Evolutionary conservation across 2,329 filamentous ascomycete genomes (phyloP).

Genomic region (Pyricularia sp.): DNA sequence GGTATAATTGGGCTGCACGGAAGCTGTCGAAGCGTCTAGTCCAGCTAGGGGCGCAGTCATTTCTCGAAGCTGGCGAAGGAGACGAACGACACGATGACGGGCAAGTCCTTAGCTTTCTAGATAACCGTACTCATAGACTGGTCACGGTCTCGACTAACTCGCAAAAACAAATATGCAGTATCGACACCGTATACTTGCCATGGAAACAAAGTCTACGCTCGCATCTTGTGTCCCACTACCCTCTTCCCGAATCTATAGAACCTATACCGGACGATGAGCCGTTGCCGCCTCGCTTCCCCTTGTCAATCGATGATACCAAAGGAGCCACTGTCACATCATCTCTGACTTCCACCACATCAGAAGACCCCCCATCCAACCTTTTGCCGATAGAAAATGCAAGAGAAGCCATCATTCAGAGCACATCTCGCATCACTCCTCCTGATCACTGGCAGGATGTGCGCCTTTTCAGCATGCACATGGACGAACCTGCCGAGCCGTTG

Average conservation of each 20-base stretch:
- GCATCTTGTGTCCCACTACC: slow-evolving; percentile 56
- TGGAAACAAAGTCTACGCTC: slow-evolving; percentile 65
- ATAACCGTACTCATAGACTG: background rate
- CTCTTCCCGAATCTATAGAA: slow-evolving; percentile 54
- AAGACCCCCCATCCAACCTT: slow-evolving; percentile 15
- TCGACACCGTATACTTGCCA: slow-evolving; percentile 71
- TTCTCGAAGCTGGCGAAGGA: slow-evolving; percentile 73
- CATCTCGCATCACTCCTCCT: slow-evolving; percentile 62
- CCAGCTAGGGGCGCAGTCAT: slow-evolving; percentile 71
- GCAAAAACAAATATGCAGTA: slow-evolving; percentile 33
- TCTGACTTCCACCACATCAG: background rate
- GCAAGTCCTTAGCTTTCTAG: slow-evolving; percentile 34
- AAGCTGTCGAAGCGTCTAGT: slow-evolving; percentile 78
- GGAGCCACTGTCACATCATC: background rate
- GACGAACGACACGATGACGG: slow-evolving; percentile 93
- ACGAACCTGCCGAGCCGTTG: slow-evolving; percentile 18
- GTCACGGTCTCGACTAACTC: slow-evolving; percentile 6
- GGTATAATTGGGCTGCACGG: slow-evolving; percentile 86
- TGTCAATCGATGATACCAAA: background rate
- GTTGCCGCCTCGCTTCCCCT: slow-evolving; percentile 60
- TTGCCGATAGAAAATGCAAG: slow-evolving; percentile 47
- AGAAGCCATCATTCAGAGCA: slow-evolving; percentile 50
- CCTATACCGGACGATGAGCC: slow-evolving; percentile 68
- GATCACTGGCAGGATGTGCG: slow-evolving; percentile 93
- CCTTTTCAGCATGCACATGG: slow-evolving; percentile 54